Base-by-base conservation (phyloP, 768 basidiomycete species). In the Russula sp. region DNA sequence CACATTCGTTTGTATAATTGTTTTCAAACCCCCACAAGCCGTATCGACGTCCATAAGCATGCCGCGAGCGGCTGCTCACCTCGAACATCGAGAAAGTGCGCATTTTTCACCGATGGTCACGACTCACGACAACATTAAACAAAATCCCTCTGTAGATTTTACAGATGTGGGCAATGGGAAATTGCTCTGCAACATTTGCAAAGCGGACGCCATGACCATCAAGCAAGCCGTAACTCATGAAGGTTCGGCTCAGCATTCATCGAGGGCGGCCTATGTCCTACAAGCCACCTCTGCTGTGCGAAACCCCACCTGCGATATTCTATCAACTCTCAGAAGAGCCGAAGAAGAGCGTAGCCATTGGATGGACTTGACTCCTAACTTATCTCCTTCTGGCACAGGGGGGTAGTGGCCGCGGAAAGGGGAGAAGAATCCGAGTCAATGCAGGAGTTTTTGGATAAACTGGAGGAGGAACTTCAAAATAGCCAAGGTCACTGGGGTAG, bases 151-250 rank as follows among this genome's bases (percentile, higher is more conserved):
- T 5, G n/a, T 55, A 75, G 73, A 74, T 63, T 75, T 73, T 38
- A 61, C 60, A 26, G 50, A 62, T 36, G 48, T 63, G 7, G 69
- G 71, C 34, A 65, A 67, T 32, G 65, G 67, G 40, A 71, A 71
- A 63, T 77, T 75, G 73, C 67, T 71, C 46, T 79, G 75, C 66
- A 73, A 72, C 49, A 57, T 71, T n/a, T 77, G 77, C 69, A 71
- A 66, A 38, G 58, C 67, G 3, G 69, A 72, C 22, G 70, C 72
- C 6, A 70, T 73, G 62, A 72, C 67, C 32, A 24, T 71, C 54
- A 67, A 72, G 54, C 72, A 71, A 2, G 78, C 76, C 8, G 36
- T 74, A 52, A 64, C 70, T 18, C 77, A 79, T 56, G 76, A 77
- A 61, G 67, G 57, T 26, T 70, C 63, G 32, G 70, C 63, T 6